Evolutionary conservation across 2,329 filamentous ascomycete genomes (phyloP), one percentile per base, ranked within the genome.

Genomic region (Neofusicoccum laricinum): DNA sequence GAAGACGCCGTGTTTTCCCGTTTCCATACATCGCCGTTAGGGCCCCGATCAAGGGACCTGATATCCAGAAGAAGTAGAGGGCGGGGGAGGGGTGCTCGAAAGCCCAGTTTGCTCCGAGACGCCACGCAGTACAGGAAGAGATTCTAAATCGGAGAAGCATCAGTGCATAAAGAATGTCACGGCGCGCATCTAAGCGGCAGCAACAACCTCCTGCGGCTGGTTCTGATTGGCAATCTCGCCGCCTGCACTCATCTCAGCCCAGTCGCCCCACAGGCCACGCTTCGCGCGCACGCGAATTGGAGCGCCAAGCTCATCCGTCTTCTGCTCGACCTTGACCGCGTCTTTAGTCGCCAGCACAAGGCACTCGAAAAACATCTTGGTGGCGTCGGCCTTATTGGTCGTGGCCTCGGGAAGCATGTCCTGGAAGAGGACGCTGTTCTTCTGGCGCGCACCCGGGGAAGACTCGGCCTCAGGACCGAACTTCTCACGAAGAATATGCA

Each of bases 301-400:
- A 2, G 88, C 90, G 57, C 93, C 93, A 30, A 98, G 85, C 41
- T 84, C 73, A 14, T 85, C 85, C 67, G 88, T 82, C 55, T 86
- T 85, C 78, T 99, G 95, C 75, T 98, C 94, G 30, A 98, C 92
- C 79, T 97, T 97, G 79, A 99, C 91, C 32, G 95, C 95, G 75
- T 99, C 95, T 80, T 99, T 99, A 46, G 95, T 99, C 4, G 94
- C 95, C 51, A 99, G 84, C 2, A 99, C 95, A 25, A 99, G 84
- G 63, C 95, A 90, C 79, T 99, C 95, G 72, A 99, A 99, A 81
- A 99, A 99, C 93, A 99, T 97, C 84, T 97, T 97, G 48, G 95
- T 99, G 0, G 95, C 95, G 71, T 98, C 95, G 8, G 90, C 90
- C 77, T 92, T 91, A 69, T 86, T 92, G 0, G 94, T 94, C 66